Base-by-base conservation (phyloP, 75 land plant genomes). In the Pinus albicaulis region DNA sequence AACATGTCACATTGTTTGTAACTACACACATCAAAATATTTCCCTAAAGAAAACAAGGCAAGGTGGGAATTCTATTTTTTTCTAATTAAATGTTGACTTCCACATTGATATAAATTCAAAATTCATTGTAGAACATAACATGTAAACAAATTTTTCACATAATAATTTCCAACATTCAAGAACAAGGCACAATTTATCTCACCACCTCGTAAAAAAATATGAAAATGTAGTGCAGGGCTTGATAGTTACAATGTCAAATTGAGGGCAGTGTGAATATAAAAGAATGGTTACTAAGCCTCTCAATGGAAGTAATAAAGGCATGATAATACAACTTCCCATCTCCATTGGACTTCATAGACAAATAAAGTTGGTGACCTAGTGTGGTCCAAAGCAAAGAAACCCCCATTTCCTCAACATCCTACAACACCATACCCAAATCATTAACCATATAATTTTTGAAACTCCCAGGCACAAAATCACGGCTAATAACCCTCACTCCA, bases 361-460 rank as follows among this genome's bases (percentile, higher is more conserved):
- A 20, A 73, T 76, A 90, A 81, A 90, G 31, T 82, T 88, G 77
- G 77, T 77, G 80, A 25, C 61, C 24, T 76, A 90, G 58, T 0
- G 81, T 86, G 38, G 78, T 80, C 11, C 86, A 82, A 1, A 84
- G 90, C 79, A 90, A 53, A 59, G 78, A 85, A 62, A 65, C 79
- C 22, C 57, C 70, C 22, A n/a, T 78, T 5, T 17, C 79, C 66
- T 58, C 80, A 7, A 68, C 80, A 2, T 58, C 82, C 62, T 86
- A 78, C 55, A 90, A 76, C 19, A 83, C 93, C 79, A 92, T 87
- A 7, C 95, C 98, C 79, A 95, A 77, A 74, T 95, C 93, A 87
- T 95, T 95, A 57, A 92, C 90, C 80, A 95, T 86, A 76, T 95
- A 88, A 81, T 95, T 86, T 38, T 77, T 90, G 59, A 83, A 88